These are phyloP conservation scores for Paratinospora sagittata DNA, from an alignment of 164 flowering plant genomes.

Conservation along the genomic window DNA sequence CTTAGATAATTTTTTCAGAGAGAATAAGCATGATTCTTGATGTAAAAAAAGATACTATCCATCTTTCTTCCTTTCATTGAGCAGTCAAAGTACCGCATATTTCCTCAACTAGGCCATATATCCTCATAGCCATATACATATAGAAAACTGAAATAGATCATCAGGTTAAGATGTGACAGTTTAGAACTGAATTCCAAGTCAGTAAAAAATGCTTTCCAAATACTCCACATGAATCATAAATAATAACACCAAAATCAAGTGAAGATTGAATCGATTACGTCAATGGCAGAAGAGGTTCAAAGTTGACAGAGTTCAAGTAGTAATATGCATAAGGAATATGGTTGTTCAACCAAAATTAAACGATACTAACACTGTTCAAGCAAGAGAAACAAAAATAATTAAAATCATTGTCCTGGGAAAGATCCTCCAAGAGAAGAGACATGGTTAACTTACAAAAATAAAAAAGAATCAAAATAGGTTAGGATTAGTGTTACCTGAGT, in stretches of 20 bases:
- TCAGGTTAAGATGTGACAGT: too few relatives aligned
- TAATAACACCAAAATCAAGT: background rate
- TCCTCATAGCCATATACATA: background rate
- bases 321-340: background rate
- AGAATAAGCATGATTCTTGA: background rate
- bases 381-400: background rate
- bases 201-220: background rate
- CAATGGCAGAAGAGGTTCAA: background rate
- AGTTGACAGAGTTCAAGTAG: background rate
- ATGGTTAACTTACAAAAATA: background rate
- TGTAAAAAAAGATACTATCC: background rate
- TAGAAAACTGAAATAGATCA: background rate
- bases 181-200: background rate
- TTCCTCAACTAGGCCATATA: background rate
- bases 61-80: too few relatives aligned
- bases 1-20: too few relatives aligned
- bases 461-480: background rate
- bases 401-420: background rate
- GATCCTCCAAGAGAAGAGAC: background rate
- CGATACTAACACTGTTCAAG: background rate
- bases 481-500: slow-evolving; percentile 42
- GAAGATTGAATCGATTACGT: too few relatives aligned
- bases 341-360: background rate
- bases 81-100: background rate
- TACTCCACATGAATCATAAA: background rate